These are phyloP conservation scores for Hymenochaete sp. DNA, from an alignment of 1,284 basidiomycete species.

Conservation along the genomic window DNA sequence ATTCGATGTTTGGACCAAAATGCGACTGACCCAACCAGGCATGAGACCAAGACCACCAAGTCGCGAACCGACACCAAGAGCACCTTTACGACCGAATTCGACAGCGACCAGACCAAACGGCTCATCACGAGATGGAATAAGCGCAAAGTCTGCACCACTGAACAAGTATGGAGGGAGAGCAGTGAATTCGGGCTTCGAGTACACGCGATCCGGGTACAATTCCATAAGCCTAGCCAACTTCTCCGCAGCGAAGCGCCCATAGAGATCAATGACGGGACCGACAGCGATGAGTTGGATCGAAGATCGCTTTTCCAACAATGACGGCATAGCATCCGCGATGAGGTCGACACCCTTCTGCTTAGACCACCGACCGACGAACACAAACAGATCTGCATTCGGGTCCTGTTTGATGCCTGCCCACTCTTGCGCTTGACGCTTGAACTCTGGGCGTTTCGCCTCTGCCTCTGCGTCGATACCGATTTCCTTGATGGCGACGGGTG, in stretches of 20 bases:
- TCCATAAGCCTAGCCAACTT: conserved; percentile 89
- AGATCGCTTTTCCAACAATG: conserved; percentile 79
- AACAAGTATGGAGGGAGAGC: conserved; percentile 88
- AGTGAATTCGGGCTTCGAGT: conserved; percentile 90
- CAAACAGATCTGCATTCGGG: conserved; percentile 80
- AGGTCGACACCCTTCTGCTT: conserved; percentile 95
- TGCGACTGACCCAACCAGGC: conserved; percentile 84
- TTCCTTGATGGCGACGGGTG: conserved; percentile 60
- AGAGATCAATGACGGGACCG: conserved; percentile 89
- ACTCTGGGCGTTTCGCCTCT: conserved; percentile 79
- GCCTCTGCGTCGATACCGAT: conserved; percentile 74
- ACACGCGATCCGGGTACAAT: conserved; percentile 87
- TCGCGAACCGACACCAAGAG: conserved; percentile 86
- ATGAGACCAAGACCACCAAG: conserved; percentile 90
- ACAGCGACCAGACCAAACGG: conserved; percentile 92
- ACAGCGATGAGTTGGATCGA: conserved; percentile 82
- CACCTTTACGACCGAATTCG: conserved; percentile 91
- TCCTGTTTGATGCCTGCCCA: conserved; percentile 91
- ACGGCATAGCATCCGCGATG: conserved; percentile 89
- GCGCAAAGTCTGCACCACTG: conserved; percentile 87
- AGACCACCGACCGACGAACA: conserved; percentile 94
- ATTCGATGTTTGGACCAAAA: neutral
- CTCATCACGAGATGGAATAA: conserved; percentile 91
- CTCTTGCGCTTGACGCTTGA: conserved; percentile 86
- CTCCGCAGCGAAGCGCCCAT: conserved; percentile 89